These are phyloP conservation scores for Sequoia sempervirens DNA, from an alignment of 75 land plant species.

Conservation along the genomic window DNA sequence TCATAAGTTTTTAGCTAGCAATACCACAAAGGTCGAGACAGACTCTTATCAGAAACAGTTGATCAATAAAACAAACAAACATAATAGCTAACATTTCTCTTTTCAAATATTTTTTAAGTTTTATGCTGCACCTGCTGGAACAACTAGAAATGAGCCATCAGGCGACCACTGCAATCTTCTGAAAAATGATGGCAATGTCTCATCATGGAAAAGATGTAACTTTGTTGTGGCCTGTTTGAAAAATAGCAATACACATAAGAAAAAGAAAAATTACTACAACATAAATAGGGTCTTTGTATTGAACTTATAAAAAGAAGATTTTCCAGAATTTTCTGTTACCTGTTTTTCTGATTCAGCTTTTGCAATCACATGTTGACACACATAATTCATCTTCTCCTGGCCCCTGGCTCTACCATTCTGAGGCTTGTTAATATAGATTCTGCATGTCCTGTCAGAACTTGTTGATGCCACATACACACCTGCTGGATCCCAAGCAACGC, in stretches of 20 bases:
- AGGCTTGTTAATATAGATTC: constrained; percentile 68
- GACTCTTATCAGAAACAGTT: background rate
- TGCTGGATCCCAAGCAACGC: constrained; percentile 99
- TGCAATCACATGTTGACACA: constrained; percentile 71
- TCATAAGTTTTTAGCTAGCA: background rate
- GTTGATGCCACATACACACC: constrained; percentile 80
- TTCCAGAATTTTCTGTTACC: constrained; percentile 42
- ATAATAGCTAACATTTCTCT: background rate
- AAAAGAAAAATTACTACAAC: background rate
- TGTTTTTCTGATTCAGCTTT: constrained; percentile 48
- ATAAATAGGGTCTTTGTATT: background rate
- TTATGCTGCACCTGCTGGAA: constrained; percentile 72
- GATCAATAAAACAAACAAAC: background rate
- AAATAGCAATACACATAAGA: background rate
- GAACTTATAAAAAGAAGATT: background rate
- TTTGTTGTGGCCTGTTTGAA: constrained; percentile 24
- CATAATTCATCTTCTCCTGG: constrained; percentile 47
- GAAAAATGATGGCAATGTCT: constrained; percentile 93
- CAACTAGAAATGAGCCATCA: constrained; percentile 89
- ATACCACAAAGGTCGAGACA: background rate
- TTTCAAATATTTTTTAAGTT: background rate
- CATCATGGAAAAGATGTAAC: constrained; percentile 87
- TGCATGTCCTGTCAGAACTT: constrained; percentile 89
- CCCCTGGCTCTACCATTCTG: constrained; percentile 44
- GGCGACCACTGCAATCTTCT: constrained; percentile 96